Evolutionary conservation across 345 rosid species (phyloP), one percentile per base, ranked within the genome.

Genomic region (Cardamine resedifolia): DNA sequence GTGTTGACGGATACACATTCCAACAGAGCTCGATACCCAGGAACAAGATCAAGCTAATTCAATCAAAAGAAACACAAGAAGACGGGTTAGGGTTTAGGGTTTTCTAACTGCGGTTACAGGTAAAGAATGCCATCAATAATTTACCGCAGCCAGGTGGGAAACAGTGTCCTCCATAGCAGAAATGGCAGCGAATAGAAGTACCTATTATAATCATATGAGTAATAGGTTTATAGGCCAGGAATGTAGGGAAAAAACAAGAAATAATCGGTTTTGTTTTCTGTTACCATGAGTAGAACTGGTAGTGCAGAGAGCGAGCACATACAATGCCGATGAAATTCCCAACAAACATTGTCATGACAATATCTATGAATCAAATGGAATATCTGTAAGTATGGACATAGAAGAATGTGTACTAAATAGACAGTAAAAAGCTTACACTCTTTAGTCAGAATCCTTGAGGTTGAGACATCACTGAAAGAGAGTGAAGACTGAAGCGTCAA

Each of bases 201-300:
- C 96, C 98, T 89, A 82, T 61, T 72, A 28, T 19, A 20, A 59
- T 70, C 59, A 71, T 49, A 12, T n/a, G 10, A 59, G 67, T 58
- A 65, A 7, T 60, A 21, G 50, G 69, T 44, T 23, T 33, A 19
- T n/a, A 67, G 30, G 6, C 36, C 18, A 47, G 4, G 9, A 59
- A 36, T 69, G 53, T 33, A 36, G 16, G 41, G n/a, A 10, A 3
- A 39, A 28, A 38, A 4, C 6, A 16, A 19, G 26, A 55, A 18
- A 21, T 7, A 26, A 47, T 6, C 2, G 0, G 6, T 28, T 14
- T 2, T 16, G 26, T 39, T 36, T 63, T 44, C 18, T 38, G 82
- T 65, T 80, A 94, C 99, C 99, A 95, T 23, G 97, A 90, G 78
- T 95, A 95, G 78, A 95, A 95, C 77, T 95, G 96, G 78, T 91